Conservation (phyloP, 306 rosid genomes). For the Lathyrus sativus region DNA sequence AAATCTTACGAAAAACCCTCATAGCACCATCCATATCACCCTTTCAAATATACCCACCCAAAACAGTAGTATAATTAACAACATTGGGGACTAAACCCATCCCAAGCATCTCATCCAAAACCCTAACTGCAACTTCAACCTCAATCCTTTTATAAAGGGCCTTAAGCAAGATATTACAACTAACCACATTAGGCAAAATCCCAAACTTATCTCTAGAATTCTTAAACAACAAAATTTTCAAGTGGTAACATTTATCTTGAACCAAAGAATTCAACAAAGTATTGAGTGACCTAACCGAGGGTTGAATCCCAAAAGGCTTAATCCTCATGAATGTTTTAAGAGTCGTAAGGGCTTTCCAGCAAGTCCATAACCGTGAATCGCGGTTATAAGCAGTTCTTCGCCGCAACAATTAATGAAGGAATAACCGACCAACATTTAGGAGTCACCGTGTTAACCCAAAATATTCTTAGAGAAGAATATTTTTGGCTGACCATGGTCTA, state of each 20-base stretch:
- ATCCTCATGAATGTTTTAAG: conserved; percentile 52
- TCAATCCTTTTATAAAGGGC: conserved; percentile 56
- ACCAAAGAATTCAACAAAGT: conserved; percentile 66
- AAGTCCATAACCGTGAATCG: conserved; percentile 66
- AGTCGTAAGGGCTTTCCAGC: conserved; percentile 51
- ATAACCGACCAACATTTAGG: too few species aligned
- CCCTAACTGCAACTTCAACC: conserved; percentile 55
- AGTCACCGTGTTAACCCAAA: too few species aligned
- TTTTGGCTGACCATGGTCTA: too few species aligned
- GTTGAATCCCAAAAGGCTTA: conserved; percentile 44
- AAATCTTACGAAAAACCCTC: conserved; percentile 60
- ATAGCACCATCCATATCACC: conserved; percentile 67
- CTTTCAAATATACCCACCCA: conserved; percentile 57
- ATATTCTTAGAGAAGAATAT: too few species aligned
- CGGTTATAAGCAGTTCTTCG: conserved; percentile 59
- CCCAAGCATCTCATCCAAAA: conserved; percentile 68
- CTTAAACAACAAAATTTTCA: conserved; percentile 60
- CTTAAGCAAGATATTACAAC: conserved; percentile 71
- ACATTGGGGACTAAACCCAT: conserved; percentile 75
- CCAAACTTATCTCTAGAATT: conserved; percentile 45
- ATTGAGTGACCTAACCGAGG: conserved; percentile 62
- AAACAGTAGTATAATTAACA: conserved; percentile 69
- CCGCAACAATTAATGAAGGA: background rate
- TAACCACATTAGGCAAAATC: conserved; percentile 61
- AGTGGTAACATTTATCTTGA: conserved; percentile 49